phyloP scores from a whole-genome alignment of 2,329 filamentous ascomycete species.

The Teratosphaeria nubilosa region DNA sequence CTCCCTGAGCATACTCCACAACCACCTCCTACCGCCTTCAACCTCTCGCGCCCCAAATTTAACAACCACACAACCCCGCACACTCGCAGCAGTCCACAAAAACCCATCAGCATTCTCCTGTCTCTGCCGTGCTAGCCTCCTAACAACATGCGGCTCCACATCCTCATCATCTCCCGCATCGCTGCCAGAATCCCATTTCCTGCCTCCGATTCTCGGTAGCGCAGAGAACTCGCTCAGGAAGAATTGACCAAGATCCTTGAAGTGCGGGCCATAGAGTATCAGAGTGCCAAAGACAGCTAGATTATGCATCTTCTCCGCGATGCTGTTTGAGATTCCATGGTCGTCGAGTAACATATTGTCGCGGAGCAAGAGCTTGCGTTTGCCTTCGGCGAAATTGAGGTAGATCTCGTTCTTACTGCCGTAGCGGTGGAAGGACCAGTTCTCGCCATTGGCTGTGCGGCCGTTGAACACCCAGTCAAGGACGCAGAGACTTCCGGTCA shows the following conservation, averaged over 20 bases:
- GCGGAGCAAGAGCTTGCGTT: slow-evolving; percentile 59
- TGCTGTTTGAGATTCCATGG: slow-evolving; percentile 17
- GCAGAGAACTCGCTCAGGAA: slow-evolving; percentile 69
- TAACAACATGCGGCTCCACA: slow-evolving; percentile 21
- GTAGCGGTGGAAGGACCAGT: slow-evolving; percentile 77
- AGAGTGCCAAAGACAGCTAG: slow-evolving; percentile 75
- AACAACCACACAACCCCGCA: slow-evolving; percentile 76
- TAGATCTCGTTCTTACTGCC: slow-evolving; percentile 83
- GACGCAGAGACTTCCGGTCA: slow-evolving; percentile 54
- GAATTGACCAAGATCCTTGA: slow-evolving; percentile 57
- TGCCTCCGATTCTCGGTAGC: slow-evolving; percentile 70
- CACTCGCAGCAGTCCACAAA: slow-evolving; percentile 71
- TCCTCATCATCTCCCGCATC: slow-evolving; percentile 31
- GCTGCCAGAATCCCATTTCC: slow-evolving; percentile 53
- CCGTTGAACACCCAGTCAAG: slow-evolving; percentile 94
- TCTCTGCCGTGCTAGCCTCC: slow-evolving; percentile 35
- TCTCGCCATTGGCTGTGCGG: slow-evolving; percentile 71
- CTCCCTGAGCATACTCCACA: slow-evolving; percentile 61
- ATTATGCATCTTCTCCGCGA: slow-evolving; percentile 55
- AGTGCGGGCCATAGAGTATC: slow-evolving; percentile 64
- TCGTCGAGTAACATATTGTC: slow-evolving; percentile 65
- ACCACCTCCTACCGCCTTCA: slow-evolving; percentile 71
- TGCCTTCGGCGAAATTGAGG: slow-evolving; percentile 32
- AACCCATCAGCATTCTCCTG: slow-evolving; percentile 52
- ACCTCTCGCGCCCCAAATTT: slow-evolving; percentile 81